Conservation (phyloP, 768 basidiomycete genomes). For the Neoboletus magnificus region DNA sequence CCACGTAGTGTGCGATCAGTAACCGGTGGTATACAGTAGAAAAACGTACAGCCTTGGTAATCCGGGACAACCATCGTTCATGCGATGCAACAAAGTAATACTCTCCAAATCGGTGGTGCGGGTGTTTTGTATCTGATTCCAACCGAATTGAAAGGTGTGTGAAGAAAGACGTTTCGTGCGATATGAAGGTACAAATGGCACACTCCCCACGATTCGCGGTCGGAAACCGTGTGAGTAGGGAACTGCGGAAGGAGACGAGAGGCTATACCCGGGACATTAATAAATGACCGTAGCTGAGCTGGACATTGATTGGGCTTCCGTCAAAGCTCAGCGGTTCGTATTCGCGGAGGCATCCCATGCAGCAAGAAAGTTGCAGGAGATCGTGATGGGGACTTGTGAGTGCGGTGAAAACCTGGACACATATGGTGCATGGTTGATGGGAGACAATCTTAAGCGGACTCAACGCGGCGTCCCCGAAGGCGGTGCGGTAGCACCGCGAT, state of each 20-base stretch:
- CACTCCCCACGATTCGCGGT: conserved; percentile 1
- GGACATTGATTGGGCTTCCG: conserved; percentile 11
- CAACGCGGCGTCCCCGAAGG: conserved; percentile 2
- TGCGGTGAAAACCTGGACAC: not conserved
- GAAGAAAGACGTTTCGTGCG: not conserved
- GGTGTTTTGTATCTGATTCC: not conserved
- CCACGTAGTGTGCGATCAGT: not conserved
- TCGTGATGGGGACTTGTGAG: not conserved
- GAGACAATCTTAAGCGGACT: not conserved
- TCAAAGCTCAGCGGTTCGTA: not conserved
- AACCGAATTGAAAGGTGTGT: not conserved
- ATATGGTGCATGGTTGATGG: not conserved
- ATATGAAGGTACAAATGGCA: not conserved
- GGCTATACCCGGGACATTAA: conserved; percentile 4
- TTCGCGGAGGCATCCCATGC: not conserved
- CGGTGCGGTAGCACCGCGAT: conserved; percentile 11
- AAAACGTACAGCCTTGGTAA: conserved; percentile 8
- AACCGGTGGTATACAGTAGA: not conserved
- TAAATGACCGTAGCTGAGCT: conserved; percentile 14
- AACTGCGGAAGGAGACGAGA: not conserved
- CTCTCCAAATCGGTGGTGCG: not conserved
- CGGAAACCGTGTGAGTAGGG: not conserved
- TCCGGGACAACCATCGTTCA: not conserved
- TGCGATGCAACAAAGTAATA: conserved; percentile 3
- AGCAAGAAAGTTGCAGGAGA: not conserved